Evolutionary conservation across 495 filamentous ascomycete genomes (phyloP), one percentile per base, ranked within the genome.

Genomic region (Hypoxylon cercidicola): DNA sequence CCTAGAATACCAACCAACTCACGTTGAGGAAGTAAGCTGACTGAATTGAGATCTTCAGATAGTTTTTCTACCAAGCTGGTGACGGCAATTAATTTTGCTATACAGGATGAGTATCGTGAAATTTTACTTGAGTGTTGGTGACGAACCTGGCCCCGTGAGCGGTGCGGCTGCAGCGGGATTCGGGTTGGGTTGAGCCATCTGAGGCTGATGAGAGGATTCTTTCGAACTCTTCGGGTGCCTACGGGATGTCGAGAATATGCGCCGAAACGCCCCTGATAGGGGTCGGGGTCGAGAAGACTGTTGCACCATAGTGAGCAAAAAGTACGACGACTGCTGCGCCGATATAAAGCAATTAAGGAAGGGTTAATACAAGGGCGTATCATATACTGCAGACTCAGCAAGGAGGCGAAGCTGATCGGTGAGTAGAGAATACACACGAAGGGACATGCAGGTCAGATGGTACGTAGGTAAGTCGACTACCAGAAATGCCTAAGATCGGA

Each of bases 41-140:
- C 79, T 21, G 84, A 79, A 45, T 79, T 62, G 4, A 90, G 72
- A 70, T 93, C 88, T 45, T 82, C 66, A 2, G 84, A 75, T 20
- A 93, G 77, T 11, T 78, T 81, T 11, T 80, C 75, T 63, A 93
- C 70, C 20, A 93, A 72, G 49, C 77, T 74, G 8, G 81, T 86
- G 32, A 92, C 86, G 19, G 89, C 85, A 20, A 82, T 74, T 28
- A 88, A 73, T 74, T 92, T 92, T 49, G 81, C 89, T 92, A 60
- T 20, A 16, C 11, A 7, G 16, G 11, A 56, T 72, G 39, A 74
- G 54, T 16, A 61, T 45, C 23, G 21, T 48, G 46, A 7, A 6
- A 34, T 4, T 52, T 49, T 2, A 12, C 21, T 8, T 12, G 19
- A 20, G 20, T 4, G 7, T 11, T 30, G 37, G 10, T 35, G 10